These are phyloP conservation scores for Colletotrichum spinosum DNA, from an alignment of 2,329 filamentous ascomycete genomes.

Conservation along the genomic window DNA sequence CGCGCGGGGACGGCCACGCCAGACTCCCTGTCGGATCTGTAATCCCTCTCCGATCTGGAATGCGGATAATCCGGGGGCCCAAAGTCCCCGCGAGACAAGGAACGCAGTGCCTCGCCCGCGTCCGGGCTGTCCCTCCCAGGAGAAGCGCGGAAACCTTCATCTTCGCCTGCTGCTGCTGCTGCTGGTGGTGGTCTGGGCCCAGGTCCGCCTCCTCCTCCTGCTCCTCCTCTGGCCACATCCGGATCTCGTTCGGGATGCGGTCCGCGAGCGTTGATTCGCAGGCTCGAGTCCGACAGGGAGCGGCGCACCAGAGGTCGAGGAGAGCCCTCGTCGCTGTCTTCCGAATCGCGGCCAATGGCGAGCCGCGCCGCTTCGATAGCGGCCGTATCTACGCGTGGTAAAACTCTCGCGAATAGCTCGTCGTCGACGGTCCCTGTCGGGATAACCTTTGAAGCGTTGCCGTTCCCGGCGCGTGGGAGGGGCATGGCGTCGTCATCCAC, in stretches of 20 bases:
- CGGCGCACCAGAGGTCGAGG: constrained; percentile 8
- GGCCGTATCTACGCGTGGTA: constrained; percentile 22
- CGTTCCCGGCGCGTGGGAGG: constrained; percentile 14
- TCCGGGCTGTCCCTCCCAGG: constrained; percentile 12
- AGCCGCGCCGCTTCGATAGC: constrained; percentile 21
- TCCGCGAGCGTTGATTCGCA: neutral
- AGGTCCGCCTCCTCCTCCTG: no score
- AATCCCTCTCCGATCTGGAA: neutral
- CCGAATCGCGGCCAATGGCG: constrained; percentile 3
- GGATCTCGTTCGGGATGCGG: constrained; percentile 15
- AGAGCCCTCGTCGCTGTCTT: constrained; percentile 14
- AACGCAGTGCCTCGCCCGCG: neutral
- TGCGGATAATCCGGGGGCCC: constrained; percentile 1
- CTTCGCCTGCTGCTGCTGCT: neutral
- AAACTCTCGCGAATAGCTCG: constrained; percentile 21
- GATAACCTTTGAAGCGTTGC: constrained; percentile 17
- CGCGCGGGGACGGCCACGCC: constrained; percentile 1
- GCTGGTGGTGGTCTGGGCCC: no score
- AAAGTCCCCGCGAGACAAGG: constrained; percentile 24
- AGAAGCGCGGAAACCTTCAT: neutral
- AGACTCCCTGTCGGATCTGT: constrained; percentile 3
- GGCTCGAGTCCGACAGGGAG: constrained; percentile 20
- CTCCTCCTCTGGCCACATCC: neutral
- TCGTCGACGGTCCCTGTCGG: constrained; percentile 26
- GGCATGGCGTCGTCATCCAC: constrained; percentile 22